Conservation (phyloP, 2,329 filamentous ascomycete genomes). For the Orbilia blumenaviensis region DNA sequence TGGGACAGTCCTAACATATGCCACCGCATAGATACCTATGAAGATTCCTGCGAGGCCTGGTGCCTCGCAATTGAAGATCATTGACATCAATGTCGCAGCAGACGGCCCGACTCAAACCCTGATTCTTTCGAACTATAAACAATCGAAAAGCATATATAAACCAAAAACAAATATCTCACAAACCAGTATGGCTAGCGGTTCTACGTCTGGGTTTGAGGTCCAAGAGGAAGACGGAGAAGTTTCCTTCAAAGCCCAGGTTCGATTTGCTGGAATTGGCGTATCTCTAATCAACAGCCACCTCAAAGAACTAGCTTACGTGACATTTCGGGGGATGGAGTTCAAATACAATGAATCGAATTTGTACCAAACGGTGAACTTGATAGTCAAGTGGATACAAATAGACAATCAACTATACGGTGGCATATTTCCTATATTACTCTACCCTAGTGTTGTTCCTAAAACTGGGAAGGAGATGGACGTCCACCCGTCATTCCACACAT, state of each 20-base stretch:
- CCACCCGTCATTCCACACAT: constrained; percentile 91
- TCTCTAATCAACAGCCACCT: constrained; percentile 93
- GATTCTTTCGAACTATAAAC: constrained; percentile 91
- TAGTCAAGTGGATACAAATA: constrained; percentile 98
- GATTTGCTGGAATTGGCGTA: constrained; percentile 87
- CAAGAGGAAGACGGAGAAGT: constrained; percentile 89
- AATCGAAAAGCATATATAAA: constrained; percentile 89
- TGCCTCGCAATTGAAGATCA: constrained; percentile 77
- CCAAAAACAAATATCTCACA: constrained; percentile 69
- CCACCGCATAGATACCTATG: constrained; percentile 70
- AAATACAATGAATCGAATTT: constrained; percentile 92
- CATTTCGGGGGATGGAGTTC: constrained; percentile 87
- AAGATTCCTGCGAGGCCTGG: constrained; percentile 77
- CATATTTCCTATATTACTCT: constrained; percentile 95
- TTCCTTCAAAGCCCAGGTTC: constrained; percentile 87
- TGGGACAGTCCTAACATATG: background rate
- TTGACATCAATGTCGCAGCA: constrained; percentile 95
- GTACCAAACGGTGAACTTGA: constrained; percentile 88
- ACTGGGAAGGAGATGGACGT: constrained; percentile 95
- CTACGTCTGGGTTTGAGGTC: constrained; percentile 83
- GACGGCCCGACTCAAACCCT: constrained; percentile 95
- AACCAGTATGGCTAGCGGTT: constrained; percentile 68
- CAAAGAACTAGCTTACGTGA: constrained; percentile 91
- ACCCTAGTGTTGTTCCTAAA: constrained; percentile 97
- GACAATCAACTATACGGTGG: constrained; percentile 98